Conservation (phyloP, 441 rosid genomes). For the Codiaeum variegatum region DNA sequence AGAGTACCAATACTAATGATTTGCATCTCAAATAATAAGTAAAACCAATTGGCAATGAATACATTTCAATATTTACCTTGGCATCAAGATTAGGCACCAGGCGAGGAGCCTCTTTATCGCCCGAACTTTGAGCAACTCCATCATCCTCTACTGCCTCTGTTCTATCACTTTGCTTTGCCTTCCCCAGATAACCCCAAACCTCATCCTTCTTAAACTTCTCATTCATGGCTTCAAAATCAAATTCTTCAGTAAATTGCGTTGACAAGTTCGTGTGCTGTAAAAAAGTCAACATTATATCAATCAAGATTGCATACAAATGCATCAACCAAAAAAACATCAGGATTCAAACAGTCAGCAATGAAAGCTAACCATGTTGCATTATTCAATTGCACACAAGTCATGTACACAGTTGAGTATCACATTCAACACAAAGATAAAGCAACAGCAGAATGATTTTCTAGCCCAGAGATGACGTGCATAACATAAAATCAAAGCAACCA, state of each 20-base stretch:
- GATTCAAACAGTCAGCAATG: background rate
- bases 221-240: conserved; percentile 74
- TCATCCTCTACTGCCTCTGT: conserved; percentile 22
- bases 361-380: background rate
- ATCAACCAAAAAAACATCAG: background rate
- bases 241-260: conserved; percentile 49
- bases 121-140: conserved; percentile 21
- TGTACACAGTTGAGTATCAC: background rate
- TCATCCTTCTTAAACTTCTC: conserved; percentile 62
- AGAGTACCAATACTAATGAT: background rate
- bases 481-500: background rate
- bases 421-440: background rate
- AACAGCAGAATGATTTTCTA: background rate
- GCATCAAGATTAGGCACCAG: conserved; percentile 21
- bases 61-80: conserved; percentile 24
- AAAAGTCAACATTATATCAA: conserved; percentile 14
- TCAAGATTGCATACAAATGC: background rate
- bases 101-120: conserved; percentile 19
- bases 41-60: background rate
- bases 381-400: background rate
- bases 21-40: background rate
- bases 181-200: conserved; percentile 59
- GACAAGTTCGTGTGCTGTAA: conserved; percentile 26
- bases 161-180: conserved; percentile 37
- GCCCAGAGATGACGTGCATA: background rate